phyloP scores from a whole-genome alignment of 2,329 filamentous ascomycete species.

The Helotiales sp. region DNA sequence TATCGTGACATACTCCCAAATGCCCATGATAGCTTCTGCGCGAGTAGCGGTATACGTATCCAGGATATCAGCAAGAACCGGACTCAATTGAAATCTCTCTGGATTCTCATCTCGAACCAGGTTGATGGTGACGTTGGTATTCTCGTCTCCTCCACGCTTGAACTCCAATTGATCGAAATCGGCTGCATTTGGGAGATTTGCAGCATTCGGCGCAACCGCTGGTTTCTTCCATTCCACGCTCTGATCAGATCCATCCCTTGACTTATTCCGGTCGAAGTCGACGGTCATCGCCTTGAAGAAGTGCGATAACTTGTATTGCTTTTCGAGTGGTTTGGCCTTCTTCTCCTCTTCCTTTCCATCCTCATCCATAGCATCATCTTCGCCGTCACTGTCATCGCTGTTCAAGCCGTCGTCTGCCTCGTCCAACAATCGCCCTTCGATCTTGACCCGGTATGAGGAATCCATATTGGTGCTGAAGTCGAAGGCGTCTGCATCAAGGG shows the following conservation, averaged over 20 bases:
- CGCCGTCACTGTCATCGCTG: constrained; percentile 54
- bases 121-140: constrained; percentile 88
- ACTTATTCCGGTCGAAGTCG: constrained; percentile 70
- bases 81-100: constrained; percentile 81
- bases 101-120: constrained; percentile 83
- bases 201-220: constrained; percentile 54
- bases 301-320: constrained; percentile 68
- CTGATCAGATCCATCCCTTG: constrained; percentile 58
- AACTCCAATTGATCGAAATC: constrained; percentile 94
- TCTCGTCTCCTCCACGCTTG: constrained; percentile 89
- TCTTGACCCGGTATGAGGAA: constrained; percentile 86
- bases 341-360: constrained; percentile 54
- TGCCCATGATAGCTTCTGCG: constrained; percentile 83
- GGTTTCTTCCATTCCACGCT: constrained; percentile 88
- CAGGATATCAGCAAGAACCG: constrained; percentile 79
- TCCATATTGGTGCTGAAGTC: constrained; percentile 80
- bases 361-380: constrained; percentile 58
- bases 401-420: constrained; percentile 62
- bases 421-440: constrained; percentile 84
- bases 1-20: constrained; percentile 93
- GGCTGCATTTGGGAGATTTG: constrained; percentile 61
- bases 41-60: constrained; percentile 88
- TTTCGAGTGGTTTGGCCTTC: constrained; percentile 46
- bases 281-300: constrained; percentile 84
- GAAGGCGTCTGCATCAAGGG: constrained; percentile 73